Evolutionary conservation across 768 basidiomycete species (phyloP), one percentile per base, ranked within the genome.

Genomic region (Tulasnella sp.): DNA sequence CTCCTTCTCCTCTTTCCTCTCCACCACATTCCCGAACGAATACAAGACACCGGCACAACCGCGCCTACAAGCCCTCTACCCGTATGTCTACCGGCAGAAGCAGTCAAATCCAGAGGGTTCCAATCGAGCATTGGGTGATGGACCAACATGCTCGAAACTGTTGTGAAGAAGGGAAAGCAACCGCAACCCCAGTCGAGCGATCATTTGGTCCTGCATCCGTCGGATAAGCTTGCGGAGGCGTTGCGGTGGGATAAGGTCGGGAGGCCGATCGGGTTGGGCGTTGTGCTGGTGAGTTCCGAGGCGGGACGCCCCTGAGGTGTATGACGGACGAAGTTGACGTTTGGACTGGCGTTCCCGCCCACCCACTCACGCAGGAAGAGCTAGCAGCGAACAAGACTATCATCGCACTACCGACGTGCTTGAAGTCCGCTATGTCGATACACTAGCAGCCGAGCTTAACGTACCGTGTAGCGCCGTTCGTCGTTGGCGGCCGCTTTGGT

Each of bases 91-190:
- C 0, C 87, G 90, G 16, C 94, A 96, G 84, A 93, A 92, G 81
- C 86, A 89, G 71, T 92, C 94, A 0, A 96, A 98, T 83, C 92
- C 94, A 0, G 88, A 91, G 91, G 93, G 5, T 98, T 91, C 83
- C 85, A 89, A 72, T 89, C 93, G 15, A 93, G 93, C 82, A 86
- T 95, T 40, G 89, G 91, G 75, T 98, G 96, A 96, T 98, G 96
- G 96, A 89, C 88, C 44, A 85, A 85, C 69, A 89, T 90, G 0
- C 86, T 95, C 10, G 88, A 92, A 81, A 85, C 86, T 20, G 82
- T 92, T 48, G 88, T 91, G n/a, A 83, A 86, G 75, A 86, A 85
- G 35, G 92, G 92, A 1, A 84, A 90, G 82, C 90, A 92, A 35
- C 79, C 78, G 46, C 83, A 37, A 9, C 35, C 46, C 1, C n/a